Conservation (phyloP, 2,329 filamentous ascomycete species). For the Fusarium pseudoanthophilum region DNA sequence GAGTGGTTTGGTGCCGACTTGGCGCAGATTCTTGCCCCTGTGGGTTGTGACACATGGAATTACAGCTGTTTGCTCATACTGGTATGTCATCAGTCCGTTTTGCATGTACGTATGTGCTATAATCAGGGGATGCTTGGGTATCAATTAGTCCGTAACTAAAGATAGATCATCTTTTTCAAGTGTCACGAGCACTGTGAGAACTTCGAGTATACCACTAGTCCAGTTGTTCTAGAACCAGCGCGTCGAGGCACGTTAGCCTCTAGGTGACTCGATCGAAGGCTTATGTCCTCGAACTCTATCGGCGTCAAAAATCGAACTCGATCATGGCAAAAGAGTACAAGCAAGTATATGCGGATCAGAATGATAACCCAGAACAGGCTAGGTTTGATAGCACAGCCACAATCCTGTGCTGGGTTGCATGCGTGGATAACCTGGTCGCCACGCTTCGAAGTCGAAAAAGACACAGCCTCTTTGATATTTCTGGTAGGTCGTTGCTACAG, state of each 20-base stretch:
- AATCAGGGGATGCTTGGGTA: background rate
- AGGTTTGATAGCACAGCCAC: conserved; percentile 20
- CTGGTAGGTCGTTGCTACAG: background rate
- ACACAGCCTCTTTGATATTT: conserved; percentile 16
- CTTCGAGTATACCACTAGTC: background rate
- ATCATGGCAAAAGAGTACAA: background rate
- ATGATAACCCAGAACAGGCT: background rate
- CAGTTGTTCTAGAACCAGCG: background rate
- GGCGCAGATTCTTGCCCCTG: conserved; percentile 24
- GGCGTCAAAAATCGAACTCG: background rate
- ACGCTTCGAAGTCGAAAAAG: conserved; percentile 24
- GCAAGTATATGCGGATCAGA: background rate
- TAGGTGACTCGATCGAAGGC: background rate
- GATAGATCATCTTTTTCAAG: background rate
- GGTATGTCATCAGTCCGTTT: background rate
- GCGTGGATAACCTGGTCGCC: conserved; percentile 8
- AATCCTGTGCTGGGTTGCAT: background rate
- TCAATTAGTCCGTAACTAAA: background rate
- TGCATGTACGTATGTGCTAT: background rate
- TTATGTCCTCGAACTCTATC: background rate
- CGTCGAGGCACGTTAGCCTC: background rate
- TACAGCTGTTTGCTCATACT: background rate
- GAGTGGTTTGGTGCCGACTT: conserved; percentile 40
- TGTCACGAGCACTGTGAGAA: background rate
- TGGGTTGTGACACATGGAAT: background rate